Percentiles rank a stretch among this genome's conserved stretches.
Evolutionary conservation across 768 basidiomycete genomes (phyloP).

Genomic region (Tricholoma sp.): DNA sequence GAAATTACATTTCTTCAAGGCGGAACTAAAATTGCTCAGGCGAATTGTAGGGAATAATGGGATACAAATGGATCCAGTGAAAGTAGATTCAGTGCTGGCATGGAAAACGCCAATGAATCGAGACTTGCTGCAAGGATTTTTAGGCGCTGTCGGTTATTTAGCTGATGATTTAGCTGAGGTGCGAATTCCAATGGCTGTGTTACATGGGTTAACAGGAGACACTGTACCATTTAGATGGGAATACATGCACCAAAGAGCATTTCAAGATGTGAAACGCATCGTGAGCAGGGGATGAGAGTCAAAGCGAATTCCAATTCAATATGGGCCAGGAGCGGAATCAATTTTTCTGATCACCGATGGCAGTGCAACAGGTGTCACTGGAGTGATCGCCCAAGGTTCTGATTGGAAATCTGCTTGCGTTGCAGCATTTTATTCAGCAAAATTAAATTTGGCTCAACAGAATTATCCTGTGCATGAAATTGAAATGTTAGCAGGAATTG

Average conservation of each 20-base stretch:
- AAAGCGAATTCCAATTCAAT: constrained; percentile 15
- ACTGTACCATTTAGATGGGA: constrained; percentile 20
- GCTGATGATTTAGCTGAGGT: constrained; percentile 20
- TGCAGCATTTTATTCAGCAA: constrained; percentile 28
- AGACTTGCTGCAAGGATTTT: constrained; percentile 25
- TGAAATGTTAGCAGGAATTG: constrained; percentile 33
- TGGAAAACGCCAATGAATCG: constrained; percentile 23
- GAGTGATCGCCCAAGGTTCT: constrained; percentile 22
- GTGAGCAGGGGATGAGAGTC: constrained; percentile 4
- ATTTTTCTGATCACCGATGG: constrained; percentile 29
- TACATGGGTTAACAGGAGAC: constrained; percentile 16
- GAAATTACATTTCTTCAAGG: constrained; percentile 17
- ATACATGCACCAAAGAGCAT: constrained; percentile 21
- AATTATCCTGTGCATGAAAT: constrained; percentile 36
- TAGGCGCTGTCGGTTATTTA: constrained; percentile 31
- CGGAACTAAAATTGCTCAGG: constrained; percentile 21
- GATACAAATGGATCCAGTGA: constrained; percentile 34
- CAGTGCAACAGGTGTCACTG: constrained; percentile 22
- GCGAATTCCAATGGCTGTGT: constrained; percentile 24
- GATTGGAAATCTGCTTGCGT: constrained; percentile 26
- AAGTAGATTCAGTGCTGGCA: constrained; percentile 27
- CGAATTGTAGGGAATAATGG: constrained; percentile 27
- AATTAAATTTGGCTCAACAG: constrained; percentile 26
- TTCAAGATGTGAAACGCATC: constrained; percentile 37
- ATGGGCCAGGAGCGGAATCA: constrained; percentile 8